phyloP scores from a whole-genome alignment of 2,329 filamentous ascomycete species.

The Sphaerulina populicola region DNA sequence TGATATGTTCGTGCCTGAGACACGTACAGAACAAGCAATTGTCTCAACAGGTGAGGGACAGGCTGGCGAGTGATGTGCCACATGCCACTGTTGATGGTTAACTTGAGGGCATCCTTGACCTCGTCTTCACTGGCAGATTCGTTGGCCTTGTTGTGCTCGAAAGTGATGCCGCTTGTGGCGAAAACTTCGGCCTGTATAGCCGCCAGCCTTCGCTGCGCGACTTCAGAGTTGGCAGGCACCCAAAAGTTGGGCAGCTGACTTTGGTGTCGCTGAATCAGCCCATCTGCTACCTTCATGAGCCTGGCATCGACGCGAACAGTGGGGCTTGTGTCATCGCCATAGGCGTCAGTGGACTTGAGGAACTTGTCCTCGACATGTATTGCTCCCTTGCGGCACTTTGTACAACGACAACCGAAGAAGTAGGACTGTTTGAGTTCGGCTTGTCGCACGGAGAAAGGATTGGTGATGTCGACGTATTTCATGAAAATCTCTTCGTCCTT shows the following conservation, averaged over 20 bases:
- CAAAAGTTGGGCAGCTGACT: slow-evolving; percentile 19
- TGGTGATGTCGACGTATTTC: slow-evolving; percentile 53
- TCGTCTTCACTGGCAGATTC: slow-evolving; percentile 18
- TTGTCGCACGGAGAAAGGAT: slow-evolving; percentile 45
- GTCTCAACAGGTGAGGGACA: slow-evolving; percentile 46
- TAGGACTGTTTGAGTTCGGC: slow-evolving; percentile 47
- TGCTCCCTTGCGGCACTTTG: slow-evolving; percentile 40
- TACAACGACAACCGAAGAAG: slow-evolving; percentile 52
- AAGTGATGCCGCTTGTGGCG: slow-evolving; percentile 22
- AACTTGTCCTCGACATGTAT: slow-evolving; percentile 38
- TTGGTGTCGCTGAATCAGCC: slow-evolving; percentile 20
- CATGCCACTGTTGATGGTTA: slow-evolving; percentile 30
- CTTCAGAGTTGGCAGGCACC: slow-evolving; percentile 12
- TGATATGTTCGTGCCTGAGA: slow-evolving; percentile 36
- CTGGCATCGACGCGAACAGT: slow-evolving; percentile 25
- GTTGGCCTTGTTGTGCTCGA: slow-evolving; percentile 24
- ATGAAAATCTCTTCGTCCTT: slow-evolving; percentile 53
- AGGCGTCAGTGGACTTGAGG: slow-evolving; percentile 19
- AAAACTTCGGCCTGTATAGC: slow-evolving; percentile 25
- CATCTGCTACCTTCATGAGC: slow-evolving; percentile 19
- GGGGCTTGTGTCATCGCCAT: slow-evolving; percentile 10
- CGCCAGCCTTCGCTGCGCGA: slow-evolving; percentile 20
- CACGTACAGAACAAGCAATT: slow-evolving; percentile 45
- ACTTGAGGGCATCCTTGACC: slow-evolving; percentile 26
- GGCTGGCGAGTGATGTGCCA: slow-evolving; percentile 50